Evolutionary conservation across 2,329 filamentous ascomycete species (phyloP), one percentile per base, ranked within the genome.

Genomic region (Aspergillus oerlinghausenensis): DNA sequence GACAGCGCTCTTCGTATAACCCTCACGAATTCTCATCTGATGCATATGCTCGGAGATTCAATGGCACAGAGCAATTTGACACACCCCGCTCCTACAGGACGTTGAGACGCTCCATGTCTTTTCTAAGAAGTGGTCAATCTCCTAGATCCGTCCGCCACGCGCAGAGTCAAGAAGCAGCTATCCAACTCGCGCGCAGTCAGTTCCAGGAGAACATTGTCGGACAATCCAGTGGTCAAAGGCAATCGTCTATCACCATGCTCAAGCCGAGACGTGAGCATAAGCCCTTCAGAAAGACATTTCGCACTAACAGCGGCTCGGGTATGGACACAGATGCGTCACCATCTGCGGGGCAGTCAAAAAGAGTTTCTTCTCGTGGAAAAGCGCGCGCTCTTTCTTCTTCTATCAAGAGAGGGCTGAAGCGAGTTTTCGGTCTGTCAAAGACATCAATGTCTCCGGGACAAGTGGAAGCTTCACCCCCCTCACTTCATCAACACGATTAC

Each of bases 61-160:
- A 42, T 52, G 38, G 48, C n/a, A 43, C 50, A n/a, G 50, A 49
- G 4, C 8, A 49, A n/a, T 29, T 32, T n/a, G 42, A 58, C 29
- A 40, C 29, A 23, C 58, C 63, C 28, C 61, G 62, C 28, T 51
- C 59, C 9, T 54, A 62, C 49, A 56, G 63, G 21, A 70, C 69
- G 3, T 60, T 78, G 55, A 69, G 71, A 55, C 73, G 70, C n/a
- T 78, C 78, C 1, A 65, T 75, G 52, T 78, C 77, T 14, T 77
- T 79, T 53, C 66, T 77, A 38, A 68, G 67, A 52, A 65, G 71
- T 11, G 66, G 65, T 21, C 65, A 62, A 29, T 48, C 58, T 19
- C 54, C 60, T 29, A 59, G 59, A 56, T 38, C 55, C 6, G 42
- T 66, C 19, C 64, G 61, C 29, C 65, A 64, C 57, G 60, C 62